Percentiles rank a stretch among this genome's conserved stretches.
phyloP scores from a whole-genome alignment of 257 asterid genomes.

The Ophiorrhiza pumila region DNA sequence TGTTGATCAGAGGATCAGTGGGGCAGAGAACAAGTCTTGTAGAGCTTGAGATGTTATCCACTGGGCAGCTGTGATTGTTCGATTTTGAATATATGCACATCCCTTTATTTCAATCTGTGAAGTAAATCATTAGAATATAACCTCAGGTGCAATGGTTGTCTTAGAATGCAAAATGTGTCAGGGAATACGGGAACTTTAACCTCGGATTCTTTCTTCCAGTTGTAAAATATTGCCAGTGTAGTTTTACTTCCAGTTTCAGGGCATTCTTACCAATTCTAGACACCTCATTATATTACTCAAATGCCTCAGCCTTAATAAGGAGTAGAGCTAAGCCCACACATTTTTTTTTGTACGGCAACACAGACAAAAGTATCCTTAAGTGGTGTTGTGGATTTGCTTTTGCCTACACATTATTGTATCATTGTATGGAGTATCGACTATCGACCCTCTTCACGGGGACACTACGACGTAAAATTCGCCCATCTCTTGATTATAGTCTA shows the following conservation, averaged over 20 bases:
- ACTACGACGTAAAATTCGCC: no score
- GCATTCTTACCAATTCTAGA: neutral
- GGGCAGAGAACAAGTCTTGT: neutral
- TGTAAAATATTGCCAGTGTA: neutral
- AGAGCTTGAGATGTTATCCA: constrained; percentile 15
- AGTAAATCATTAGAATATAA: constrained; percentile 1
- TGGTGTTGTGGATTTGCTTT: no score
- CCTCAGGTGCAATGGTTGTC: constrained; percentile 32
- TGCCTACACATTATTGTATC: no score
- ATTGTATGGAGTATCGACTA: no score
- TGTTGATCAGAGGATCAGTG: neutral
- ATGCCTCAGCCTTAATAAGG: no score
- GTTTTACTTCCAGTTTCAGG: neutral
- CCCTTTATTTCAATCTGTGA: constrained; percentile 7
- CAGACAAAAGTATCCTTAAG: no score
- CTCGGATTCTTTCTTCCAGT: constrained; percentile 22
- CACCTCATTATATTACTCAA: no score
- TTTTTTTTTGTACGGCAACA: no score
- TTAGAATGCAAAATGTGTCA: constrained; percentile 18
- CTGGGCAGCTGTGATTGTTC: neutral
- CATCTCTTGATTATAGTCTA: no score
- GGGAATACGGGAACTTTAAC: constrained; percentile 19
- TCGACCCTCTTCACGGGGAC: no score
- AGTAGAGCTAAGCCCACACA: no score
- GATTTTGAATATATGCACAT: constrained; percentile 17